Evolutionary conservation across 805 yeast genomes (phyloP), one percentile per base, ranked within the genome.

Genomic region (Naumovozyma baii): DNA sequence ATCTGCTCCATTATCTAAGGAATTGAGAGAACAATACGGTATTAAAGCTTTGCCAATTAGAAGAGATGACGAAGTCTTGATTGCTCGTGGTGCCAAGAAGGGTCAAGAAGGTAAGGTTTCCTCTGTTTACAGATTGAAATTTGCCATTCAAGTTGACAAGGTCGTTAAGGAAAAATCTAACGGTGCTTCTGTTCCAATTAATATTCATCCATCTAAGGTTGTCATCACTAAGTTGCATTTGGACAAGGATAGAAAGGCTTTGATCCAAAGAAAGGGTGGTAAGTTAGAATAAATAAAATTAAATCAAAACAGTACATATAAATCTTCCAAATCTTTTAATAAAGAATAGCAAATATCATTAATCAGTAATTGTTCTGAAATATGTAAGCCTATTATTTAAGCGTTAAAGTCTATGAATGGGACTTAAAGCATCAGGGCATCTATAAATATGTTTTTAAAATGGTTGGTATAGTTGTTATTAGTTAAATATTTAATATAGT

Each of bases 1-100:
- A 81, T 83, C 96, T 63, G 96, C 98, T 69, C 96, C 97, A 64
- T 80, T 90, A 67, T 90, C 97, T 63, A 90, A 92, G 80, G 97
- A 90, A 78, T 83, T 90, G 73, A 83, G 92, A 70, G 92, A 81
- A 70, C 81, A 90, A 77, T 90, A 87, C 84, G 86, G 87, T 70
- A 75, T 90, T 74, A 86, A 80, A 69, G 74, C 96, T 59, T 73
- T 90, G 55, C 98, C 98, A 70, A 80, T 90, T 77, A 90, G 96
- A 81, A 82, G 83, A 73, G 92, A 88, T 61, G 98, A 90, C 70
- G 85, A 83, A 72, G 95, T 92, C 60, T 70, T 76, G 62, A 90
- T 90, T 66, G 92, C 82, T 68, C 90, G 98, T 76, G 98, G 98
- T 67, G 83, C 97, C 66, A 83, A 84, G 83, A 92, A 90, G 79